Evolutionary conservation across 306 rosid genomes (phyloP).

Genomic region (Lathyrus sativus): DNA sequence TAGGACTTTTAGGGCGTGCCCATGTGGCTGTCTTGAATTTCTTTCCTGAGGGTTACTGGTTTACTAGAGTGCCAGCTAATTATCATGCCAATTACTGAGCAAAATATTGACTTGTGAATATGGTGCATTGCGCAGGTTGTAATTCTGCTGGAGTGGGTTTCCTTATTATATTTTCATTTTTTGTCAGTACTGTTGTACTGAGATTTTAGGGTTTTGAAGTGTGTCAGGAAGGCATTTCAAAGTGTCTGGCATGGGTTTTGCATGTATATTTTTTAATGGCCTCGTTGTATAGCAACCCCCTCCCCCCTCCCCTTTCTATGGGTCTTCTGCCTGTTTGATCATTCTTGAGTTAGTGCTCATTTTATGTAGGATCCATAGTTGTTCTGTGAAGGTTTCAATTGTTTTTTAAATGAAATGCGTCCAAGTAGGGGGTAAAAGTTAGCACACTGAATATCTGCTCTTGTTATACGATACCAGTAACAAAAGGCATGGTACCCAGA

Average conservation of each 20-base stretch:
- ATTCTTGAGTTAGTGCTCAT: constrained; percentile 33
- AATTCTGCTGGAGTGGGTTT: constrained; percentile 52
- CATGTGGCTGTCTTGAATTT: background rate
- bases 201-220: constrained; percentile 53
- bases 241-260: constrained; percentile 49
- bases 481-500: too few relatives aligned
- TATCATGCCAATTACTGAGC: background rate
- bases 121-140: constrained; percentile 70
- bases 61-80: background rate
- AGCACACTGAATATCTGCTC: constrained; percentile 11
- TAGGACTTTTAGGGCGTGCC: too few relatives aligned
- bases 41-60: background rate
- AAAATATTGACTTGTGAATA: constrained; percentile 33
- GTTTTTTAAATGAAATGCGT: constrained; percentile 26
- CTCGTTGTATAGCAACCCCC: constrained; percentile 54
- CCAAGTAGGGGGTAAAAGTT: constrained; percentile 16
- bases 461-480: background rate
- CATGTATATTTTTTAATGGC: constrained; percentile 60
- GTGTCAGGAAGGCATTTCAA: constrained; percentile 45
- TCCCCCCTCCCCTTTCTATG: background rate
- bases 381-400: constrained; percentile 31
- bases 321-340: constrained; percentile 40
- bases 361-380: constrained; percentile 38
- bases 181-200: constrained; percentile 60
- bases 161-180: constrained; percentile 74